Evolutionary conservation across 345 rosid species (phyloP).

Genomic region (Eucalyptus melliodora): DNA sequence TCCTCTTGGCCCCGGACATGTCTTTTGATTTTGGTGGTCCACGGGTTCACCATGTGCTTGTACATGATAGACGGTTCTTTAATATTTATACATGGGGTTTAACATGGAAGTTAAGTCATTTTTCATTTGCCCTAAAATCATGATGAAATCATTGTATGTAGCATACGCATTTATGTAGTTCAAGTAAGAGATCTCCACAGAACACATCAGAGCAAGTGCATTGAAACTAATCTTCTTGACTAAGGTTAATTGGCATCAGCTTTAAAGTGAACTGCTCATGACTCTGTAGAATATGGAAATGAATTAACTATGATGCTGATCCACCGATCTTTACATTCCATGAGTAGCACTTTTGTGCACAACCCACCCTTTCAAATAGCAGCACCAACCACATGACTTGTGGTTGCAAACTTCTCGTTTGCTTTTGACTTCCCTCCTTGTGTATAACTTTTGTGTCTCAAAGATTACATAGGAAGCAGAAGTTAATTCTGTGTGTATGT

Average conservation of each 20-base stretch:
- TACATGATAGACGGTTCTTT: background rate
- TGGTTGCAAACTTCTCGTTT: background rate
- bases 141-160: background rate
- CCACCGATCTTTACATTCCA: background rate
- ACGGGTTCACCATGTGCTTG: background rate
- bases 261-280: background rate
- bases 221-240: background rate
- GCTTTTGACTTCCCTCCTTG: background rate
- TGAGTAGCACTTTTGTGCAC: background rate
- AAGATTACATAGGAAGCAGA: background rate
- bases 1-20: background rate
- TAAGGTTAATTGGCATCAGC: background rate
- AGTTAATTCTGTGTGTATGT: background rate
- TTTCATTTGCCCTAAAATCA: background rate
- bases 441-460: background rate
- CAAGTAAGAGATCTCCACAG: background rate
- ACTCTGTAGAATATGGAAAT: background rate
- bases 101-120: background rate
- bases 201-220: background rate
- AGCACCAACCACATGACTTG: background rate
- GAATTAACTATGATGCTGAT: background rate
- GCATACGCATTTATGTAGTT: background rate
- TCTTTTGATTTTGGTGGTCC: background rate
- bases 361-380: background rate
- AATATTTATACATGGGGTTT: background rate